Evolutionary conservation across 2,329 filamentous ascomycete genomes (phyloP).

Genomic region (Talaromyces atroroseus): DNA sequence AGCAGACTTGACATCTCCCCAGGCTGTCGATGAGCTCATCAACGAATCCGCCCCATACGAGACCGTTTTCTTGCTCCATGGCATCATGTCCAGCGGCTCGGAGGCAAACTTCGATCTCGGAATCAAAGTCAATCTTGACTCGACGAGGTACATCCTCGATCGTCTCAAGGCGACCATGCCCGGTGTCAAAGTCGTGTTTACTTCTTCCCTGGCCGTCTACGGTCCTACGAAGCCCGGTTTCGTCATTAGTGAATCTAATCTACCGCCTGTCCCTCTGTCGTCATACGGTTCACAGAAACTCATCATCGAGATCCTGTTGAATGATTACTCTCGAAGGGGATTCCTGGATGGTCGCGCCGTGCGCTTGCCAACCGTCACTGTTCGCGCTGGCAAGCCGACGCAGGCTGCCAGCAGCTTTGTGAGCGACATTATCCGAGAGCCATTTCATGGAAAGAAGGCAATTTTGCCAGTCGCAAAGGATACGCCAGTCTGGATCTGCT

Average conservation of each 20-base stretch:
- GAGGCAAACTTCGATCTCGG: conserved; percentile 51
- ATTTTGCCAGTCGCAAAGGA: conserved; percentile 47
- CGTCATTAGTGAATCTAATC: conserved; percentile 40
- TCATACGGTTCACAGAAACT: conserved; percentile 51
- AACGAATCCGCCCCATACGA: conserved; percentile 36
- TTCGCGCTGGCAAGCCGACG: conserved; percentile 47
- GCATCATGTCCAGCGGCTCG: conserved; percentile 50
- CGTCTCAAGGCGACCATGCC: conserved; percentile 41
- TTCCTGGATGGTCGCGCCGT: conserved; percentile 44
- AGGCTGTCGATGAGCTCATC: conserved; percentile 39
- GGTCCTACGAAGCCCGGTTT: conserved; percentile 43
- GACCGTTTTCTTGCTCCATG: conserved; percentile 49
- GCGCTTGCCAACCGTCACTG: conserved; percentile 48
- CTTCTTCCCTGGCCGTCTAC: conserved; percentile 47
- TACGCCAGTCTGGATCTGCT: conserved; percentile 55
- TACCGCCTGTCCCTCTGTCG: conserved; percentile 44
- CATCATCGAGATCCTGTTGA: conserved; percentile 46
- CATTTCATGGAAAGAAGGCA: conserved; percentile 46
- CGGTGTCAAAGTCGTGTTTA: conserved; percentile 46
- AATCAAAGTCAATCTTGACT: conserved; percentile 47
- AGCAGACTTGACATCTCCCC: conserved; percentile 43
- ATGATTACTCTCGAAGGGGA: conserved; percentile 48
- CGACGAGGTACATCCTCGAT: conserved; percentile 45
- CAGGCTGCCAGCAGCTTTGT: conserved; percentile 50
- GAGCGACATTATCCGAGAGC: conserved; percentile 50